Evolutionary conservation across 2,329 filamentous ascomycete species (phyloP).

Genomic region (Pseudopithomyces chartarum): DNA sequence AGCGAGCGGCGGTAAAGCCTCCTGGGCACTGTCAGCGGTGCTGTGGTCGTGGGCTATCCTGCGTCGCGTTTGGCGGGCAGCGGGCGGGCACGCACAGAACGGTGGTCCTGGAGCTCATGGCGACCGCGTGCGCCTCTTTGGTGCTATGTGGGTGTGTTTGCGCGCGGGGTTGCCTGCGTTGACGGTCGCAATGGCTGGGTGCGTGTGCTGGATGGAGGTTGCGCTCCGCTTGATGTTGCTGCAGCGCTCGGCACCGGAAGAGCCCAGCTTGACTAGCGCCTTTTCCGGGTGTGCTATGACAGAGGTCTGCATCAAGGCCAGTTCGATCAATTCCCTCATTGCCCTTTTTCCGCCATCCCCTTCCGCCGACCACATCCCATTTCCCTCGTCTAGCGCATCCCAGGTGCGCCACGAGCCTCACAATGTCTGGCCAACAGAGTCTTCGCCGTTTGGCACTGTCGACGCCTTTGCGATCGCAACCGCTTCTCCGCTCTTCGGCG

Average conservation of each 20-base stretch:
- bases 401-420: conserved; percentile 11
- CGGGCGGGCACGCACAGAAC: conserved; percentile 39
- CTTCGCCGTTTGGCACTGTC: conserved; percentile 41
- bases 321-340: conserved; percentile 37
- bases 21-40: conserved; percentile 49
- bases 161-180: conserved; percentile 14
- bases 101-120: conserved; percentile 48
- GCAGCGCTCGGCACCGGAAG: conserved; percentile 30
- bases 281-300: conserved; percentile 27
- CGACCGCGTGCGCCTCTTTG: conserved; percentile 21
- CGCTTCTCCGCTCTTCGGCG: conserved; percentile 36
- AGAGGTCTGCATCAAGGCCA: conserved; percentile 23
- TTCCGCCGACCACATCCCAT: conserved; percentile 6
- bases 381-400: conserved; percentile 6
- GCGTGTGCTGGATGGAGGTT: conserved; percentile 21
- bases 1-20: conserved; percentile 88
- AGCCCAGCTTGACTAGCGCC: conserved; percentile 15
- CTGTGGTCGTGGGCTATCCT: conserved; percentile 18
- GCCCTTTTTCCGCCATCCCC: neutral
- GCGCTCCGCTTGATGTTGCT: conserved; percentile 26
- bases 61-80: conserved; percentile 15
- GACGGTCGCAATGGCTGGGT: conserved; percentile 36
- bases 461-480: conserved; percentile 32
- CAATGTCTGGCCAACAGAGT: conserved; percentile 46
- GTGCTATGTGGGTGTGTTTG: conserved; percentile 14